Evolutionary conservation across 192 early-diverging fungal genomes (phyloP).

Genomic region (Irineochytrium annulatum): DNA sequence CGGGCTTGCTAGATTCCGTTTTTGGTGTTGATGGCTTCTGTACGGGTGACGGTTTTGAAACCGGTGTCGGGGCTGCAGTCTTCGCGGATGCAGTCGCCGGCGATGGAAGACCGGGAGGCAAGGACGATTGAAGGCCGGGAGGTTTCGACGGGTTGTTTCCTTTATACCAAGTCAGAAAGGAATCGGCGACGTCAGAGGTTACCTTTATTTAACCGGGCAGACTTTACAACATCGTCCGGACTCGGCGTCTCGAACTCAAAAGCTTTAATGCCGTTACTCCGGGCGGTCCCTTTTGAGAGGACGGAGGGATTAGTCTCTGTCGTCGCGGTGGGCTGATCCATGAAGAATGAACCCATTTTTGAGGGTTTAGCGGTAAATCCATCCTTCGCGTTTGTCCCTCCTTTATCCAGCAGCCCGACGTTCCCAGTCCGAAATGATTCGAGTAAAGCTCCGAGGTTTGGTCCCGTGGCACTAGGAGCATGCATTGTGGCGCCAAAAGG

Average conservation of each 20-base stretch:
- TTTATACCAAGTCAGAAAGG: constrained; percentile 38
- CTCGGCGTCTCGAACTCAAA: constrained; percentile 78
- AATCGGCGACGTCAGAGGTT: constrained; percentile 27
- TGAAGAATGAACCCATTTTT: background rate
- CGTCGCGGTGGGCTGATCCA: background rate
- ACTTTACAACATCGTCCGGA: constrained; percentile 74
- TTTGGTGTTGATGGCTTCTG: constrained; percentile 7
- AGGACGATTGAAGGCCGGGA: no score
- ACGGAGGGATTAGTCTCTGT: background rate
- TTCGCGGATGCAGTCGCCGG: background rate
- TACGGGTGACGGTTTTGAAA: constrained; percentile 12
- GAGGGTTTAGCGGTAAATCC: constrained; percentile 7
- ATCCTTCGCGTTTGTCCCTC: background rate
- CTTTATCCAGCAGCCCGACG: background rate
- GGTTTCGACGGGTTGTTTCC: constrained; percentile 30
- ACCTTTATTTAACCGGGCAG: constrained; percentile 49
- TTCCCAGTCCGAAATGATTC: background rate
- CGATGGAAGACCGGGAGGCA: background rate
- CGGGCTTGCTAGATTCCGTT: constrained; percentile 1
- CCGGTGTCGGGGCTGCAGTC: constrained; percentile 2
- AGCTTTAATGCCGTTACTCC: constrained; percentile 10
- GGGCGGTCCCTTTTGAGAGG: background rate
- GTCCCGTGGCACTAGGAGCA: constrained; percentile 3
- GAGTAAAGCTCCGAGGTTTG: background rate
- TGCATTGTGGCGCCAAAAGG: constrained; percentile 3